Evolutionary conservation across 208 protist species (phyloP), one percentile per base, ranked within the genome.

Genomic region (Phytomonas sp.): DNA sequence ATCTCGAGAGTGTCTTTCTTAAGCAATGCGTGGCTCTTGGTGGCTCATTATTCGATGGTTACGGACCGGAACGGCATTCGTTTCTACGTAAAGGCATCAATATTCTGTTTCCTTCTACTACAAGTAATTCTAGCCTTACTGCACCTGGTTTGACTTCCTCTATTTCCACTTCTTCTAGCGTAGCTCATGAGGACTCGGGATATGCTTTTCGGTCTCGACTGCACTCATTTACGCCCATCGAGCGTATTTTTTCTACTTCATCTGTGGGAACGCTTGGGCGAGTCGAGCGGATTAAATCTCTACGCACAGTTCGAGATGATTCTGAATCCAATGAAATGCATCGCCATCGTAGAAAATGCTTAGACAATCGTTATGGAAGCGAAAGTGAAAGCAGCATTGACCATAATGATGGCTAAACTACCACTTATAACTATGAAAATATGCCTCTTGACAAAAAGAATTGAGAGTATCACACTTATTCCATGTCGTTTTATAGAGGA

Each of bases 11-110:
- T 37, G 69, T 70, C 16, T 94, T 83, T 45, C 70, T 94, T 30
- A 78, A 79, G 67, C 76, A 85, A 30, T 87, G 80, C 56, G 77
- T 91, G 31, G 80, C 86, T 59, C 69, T 85, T 26, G 85, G 86
- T 49, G 89, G 89, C 12, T 89, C 77, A 42, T 68, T 94, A 4
- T 94, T 92, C 61, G 89, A 94, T 49, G 89, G 86, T 8, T 94
- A 83, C 67, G 86, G 86, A 2, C 59, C 87, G n/a, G 84, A 91
- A 73, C 83, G 82, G n/a, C 74, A 74, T 64, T 67, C 73, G 45
- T 16, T 64, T 23, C 14, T 40, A 14, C 36, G 14, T 12, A 34
- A 29, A 19, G 36, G 40, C 6, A 60, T 68, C 32, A 40, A 34
- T 14, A 64, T 64, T 64, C 10, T 49, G 40, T 49, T 4, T 49